These are phyloP conservation scores for Leccinum aurantiacum DNA, from an alignment of 768 basidiomycete species.

Conservation along the genomic window DNA sequence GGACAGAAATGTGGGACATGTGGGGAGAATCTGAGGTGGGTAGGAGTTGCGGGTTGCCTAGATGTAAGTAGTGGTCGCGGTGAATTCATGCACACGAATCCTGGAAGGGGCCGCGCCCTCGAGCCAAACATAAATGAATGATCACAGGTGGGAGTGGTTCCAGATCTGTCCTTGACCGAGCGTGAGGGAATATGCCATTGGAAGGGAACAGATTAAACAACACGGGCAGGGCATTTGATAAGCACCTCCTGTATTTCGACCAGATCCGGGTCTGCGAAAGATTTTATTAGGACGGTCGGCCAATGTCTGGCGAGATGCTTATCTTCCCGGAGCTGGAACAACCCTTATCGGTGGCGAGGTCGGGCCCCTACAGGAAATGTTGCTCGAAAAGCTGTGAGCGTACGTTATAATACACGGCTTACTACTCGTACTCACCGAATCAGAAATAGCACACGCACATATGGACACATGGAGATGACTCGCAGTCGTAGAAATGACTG, in stretches of 20 bases:
- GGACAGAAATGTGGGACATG: conserved; percentile 14
- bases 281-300: background rate
- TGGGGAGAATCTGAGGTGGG: background rate
- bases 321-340: conserved; percentile 13
- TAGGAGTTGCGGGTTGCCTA: background rate
- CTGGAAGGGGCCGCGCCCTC: background rate
- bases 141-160: conserved; percentile 3
- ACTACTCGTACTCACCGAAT: background rate
- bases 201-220: background rate
- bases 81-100: background rate
- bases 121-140: conserved; percentile 21
- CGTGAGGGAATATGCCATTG: conserved; percentile 1
- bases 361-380: background rate
- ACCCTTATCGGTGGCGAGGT: conserved; percentile 4
- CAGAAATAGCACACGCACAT: background rate
- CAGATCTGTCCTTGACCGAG: background rate
- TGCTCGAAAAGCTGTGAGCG: background rate
- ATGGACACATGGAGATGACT: background rate
- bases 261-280: conserved; percentile 4
- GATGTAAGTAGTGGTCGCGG: background rate
- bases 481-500: background rate
- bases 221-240: conserved; percentile 16
- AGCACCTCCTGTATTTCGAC: conserved; percentile 6
- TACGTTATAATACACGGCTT: conserved; percentile 1
- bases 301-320: conserved; percentile 17